Evolutionary conservation across 352 stramenopile species (phyloP).

Genomic region (Phytophthora nicotianae): DNA sequence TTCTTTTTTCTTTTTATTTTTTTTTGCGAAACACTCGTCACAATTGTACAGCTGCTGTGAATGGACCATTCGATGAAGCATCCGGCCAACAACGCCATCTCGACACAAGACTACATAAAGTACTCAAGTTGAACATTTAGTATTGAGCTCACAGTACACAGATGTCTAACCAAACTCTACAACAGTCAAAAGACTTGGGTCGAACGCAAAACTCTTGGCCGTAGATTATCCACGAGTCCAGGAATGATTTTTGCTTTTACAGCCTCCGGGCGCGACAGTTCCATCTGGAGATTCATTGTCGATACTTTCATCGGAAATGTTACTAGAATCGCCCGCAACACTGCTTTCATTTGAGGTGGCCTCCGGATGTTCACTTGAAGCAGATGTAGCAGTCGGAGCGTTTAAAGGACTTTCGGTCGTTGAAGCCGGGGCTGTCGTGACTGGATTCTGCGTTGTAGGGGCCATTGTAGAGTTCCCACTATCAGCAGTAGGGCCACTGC

Average conservation of each 20-base stretch:
- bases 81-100: no score
- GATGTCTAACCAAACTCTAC: no score
- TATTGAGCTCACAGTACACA: neutral
- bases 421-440: neutral
- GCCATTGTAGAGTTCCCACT: slow-evolving; percentile 18
- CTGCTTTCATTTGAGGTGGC: neutral
- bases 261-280: slow-evolving; percentile 18
- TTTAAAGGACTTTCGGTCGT: slow-evolving; percentile 4
- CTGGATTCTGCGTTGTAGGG: neutral
- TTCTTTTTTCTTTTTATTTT: no score
- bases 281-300: slow-evolving; percentile 5
- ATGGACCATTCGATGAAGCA: no score
- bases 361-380: slow-evolving; percentile 4
- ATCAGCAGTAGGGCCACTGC: slow-evolving; percentile 29
- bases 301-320: slow-evolving; percentile 1
- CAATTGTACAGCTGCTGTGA: no score
- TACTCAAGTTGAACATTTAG: no score
- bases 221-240: slow-evolving; percentile 7
- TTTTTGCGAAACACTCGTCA: no score
- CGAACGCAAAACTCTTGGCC: no score
- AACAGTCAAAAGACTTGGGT: neutral
- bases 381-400: slow-evolving; percentile 4
- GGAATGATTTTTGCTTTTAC: slow-evolving; percentile 16
- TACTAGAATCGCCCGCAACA: neutral
- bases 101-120: no score